phyloP scores from a whole-genome alignment of 176 grass and related monocot genomes.

The Oryza meyeriana region DNA sequence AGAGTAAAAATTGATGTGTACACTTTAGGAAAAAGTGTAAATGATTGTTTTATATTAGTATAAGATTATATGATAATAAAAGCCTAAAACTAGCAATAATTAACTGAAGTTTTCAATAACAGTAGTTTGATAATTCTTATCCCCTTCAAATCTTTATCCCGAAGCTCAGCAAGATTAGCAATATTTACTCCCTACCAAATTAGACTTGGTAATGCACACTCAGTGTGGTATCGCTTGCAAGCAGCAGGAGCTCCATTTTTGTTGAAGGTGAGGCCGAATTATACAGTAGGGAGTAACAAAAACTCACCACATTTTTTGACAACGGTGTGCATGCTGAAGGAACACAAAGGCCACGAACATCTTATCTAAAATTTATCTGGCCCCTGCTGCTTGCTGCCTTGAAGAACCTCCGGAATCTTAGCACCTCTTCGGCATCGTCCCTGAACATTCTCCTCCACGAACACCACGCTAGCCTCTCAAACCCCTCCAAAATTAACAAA shows the following conservation, averaged over 20 bases:
- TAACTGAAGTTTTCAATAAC: background rate
- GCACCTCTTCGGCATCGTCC: conserved; percentile 44
- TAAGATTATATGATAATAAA: background rate
- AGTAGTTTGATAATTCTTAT: background rate
- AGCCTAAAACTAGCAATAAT: background rate
- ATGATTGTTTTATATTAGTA: background rate
- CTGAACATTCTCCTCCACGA: conserved; percentile 53
- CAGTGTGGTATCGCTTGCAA: background rate
- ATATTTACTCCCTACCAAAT: background rate
- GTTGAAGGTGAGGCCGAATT: background rate
- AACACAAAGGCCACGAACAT: conserved; percentile 40
- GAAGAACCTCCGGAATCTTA: conserved; percentile 36
- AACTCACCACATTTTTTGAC: background rate
- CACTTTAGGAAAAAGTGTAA: background rate
- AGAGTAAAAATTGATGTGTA: background rate
- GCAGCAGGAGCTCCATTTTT: background rate
- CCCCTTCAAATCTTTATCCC: background rate
- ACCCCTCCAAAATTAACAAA: background rate
- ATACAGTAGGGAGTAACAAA: background rate
- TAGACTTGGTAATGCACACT: background rate
- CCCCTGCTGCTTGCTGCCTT: conserved; percentile 3
- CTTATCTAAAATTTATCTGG: conserved; percentile 79
- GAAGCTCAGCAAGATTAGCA: background rate
- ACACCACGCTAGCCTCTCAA: conserved; percentile 31
- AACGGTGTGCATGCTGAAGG: background rate